Conservation (phyloP, 495 filamentous ascomycete genomes). For the Penicillium flavigenum region DNA sequence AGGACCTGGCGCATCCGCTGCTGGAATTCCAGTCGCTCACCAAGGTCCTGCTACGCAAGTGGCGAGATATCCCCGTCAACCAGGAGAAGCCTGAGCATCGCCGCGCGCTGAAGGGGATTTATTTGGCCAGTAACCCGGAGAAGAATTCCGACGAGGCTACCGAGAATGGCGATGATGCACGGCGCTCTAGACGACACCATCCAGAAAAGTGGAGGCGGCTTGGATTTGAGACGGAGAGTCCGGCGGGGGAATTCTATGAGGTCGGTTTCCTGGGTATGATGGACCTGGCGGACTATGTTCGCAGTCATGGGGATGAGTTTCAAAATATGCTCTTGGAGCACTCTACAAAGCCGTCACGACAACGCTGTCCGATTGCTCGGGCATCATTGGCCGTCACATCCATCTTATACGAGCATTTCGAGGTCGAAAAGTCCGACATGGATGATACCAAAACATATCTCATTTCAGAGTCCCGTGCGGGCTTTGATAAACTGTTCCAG, state of each 20-base stretch:
- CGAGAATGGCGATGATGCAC: slow-evolving; percentile 47
- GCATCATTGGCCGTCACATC: slow-evolving; percentile 84
- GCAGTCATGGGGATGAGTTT: slow-evolving; percentile 86
- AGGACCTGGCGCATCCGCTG: slow-evolving; percentile 87
- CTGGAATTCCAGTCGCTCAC: slow-evolving; percentile 93
- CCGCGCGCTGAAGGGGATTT: slow-evolving; percentile 77
- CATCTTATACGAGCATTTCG: slow-evolving; percentile 92
- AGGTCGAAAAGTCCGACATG: slow-evolving; percentile 81
- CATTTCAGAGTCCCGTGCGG: slow-evolving; percentile 70
- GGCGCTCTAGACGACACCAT: slow-evolving; percentile 64
- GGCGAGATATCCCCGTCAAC: slow-evolving; percentile 82
- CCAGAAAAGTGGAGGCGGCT: slow-evolving; percentile 92
- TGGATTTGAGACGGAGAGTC: slow-evolving; percentile 89
- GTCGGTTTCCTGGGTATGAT: slow-evolving; percentile 94
- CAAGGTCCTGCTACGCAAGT: slow-evolving; percentile 86
- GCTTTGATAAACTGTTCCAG: slow-evolving; percentile 83
- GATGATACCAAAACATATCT: slow-evolving; percentile 79
- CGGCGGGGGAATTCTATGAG: slow-evolving; percentile 77
- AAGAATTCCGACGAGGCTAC: slow-evolving; percentile 34
- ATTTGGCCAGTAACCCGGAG: slow-evolving; percentile 77
- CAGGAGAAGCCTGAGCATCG: slow-evolving; percentile 86
- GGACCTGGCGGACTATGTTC: slow-evolving; percentile 91
- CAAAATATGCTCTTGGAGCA: slow-evolving; percentile 92
- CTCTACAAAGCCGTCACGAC: slow-evolving; percentile 64
- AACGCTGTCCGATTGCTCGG: slow-evolving; percentile 84